Percentiles rank a stretch among this genome's conserved stretches.
Evolutionary conservation across 1,284 basidiomycete genomes (phyloP).

Genomic region (Rhodotorula sp.): DNA sequence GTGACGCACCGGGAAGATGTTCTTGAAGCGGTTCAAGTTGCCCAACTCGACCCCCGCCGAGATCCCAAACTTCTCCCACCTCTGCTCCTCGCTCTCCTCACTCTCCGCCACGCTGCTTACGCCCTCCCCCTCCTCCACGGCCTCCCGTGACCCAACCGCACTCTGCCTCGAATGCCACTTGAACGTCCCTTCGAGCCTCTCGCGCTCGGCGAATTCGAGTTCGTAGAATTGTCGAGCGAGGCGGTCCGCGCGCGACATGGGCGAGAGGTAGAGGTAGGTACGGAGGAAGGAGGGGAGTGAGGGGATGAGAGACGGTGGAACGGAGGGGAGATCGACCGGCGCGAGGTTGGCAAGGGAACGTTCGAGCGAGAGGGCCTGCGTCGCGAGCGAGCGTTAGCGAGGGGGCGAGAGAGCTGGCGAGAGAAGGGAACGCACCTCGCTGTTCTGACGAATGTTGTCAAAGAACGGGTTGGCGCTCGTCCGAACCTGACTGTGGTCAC

Average conservation of each 20-base stretch:
- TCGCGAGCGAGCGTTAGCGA: background rate
- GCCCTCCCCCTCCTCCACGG: background rate
- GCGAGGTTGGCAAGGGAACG: conserved; percentile 61
- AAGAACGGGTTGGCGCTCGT: conserved; percentile 55
- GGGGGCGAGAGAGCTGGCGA: background rate
- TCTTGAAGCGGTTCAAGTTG: conserved; percentile 66
- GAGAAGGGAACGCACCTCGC: conserved; percentile 56
- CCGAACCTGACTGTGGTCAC: conserved; percentile 11
- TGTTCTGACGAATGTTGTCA: conserved; percentile 92
- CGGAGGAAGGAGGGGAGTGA: conserved; percentile 78
- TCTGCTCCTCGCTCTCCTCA: conserved; percentile 48
- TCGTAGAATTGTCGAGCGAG: conserved; percentile 88
- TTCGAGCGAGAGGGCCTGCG: conserved; percentile 42
- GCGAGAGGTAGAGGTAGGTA: conserved; percentile 61
- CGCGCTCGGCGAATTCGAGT: conserved; percentile 86
- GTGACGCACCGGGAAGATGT: conserved; percentile 58
- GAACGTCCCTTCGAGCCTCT: conserved; percentile 85
- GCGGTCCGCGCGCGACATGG: conserved; percentile 65
- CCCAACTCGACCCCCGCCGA: conserved; percentile 95
- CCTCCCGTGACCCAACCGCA: conserved; percentile 34
- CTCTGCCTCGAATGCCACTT: conserved; percentile 69
- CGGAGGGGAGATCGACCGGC: conserved; percentile 67
- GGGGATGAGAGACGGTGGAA: conserved; percentile 41
- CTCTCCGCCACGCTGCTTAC: background rate
- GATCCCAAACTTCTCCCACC: conserved; percentile 77